These are phyloP conservation scores for Clonostachys chloroleuca DNA, from an alignment of 2,329 filamentous ascomycete species.

Conservation along the genomic window DNA sequence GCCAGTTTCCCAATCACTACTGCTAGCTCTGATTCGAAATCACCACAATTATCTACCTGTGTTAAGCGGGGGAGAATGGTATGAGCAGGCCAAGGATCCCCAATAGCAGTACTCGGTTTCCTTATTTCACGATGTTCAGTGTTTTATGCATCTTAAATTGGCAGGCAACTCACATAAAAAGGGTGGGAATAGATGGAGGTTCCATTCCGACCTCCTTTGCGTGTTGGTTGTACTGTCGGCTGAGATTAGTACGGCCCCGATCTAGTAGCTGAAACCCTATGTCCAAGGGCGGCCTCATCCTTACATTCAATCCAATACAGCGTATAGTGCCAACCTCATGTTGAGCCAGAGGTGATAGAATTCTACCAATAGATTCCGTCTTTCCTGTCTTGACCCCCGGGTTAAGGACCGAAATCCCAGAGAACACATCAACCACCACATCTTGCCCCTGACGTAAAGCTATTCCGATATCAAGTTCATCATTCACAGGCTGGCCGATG, in stretches of 20 bases:
- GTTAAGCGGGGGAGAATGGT: constrained; percentile 44
- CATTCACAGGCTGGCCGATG: constrained; percentile 51
- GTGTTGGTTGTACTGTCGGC: constrained; percentile 23
- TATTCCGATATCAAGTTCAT: constrained; percentile 49
- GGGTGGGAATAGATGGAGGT: constrained; percentile 47
- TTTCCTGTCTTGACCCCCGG: constrained; percentile 46
- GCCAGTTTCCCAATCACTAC: constrained; percentile 46
- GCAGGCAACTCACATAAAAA: constrained; percentile 39
- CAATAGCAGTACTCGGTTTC: constrained; percentile 49
- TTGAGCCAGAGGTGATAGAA: constrained; percentile 37
- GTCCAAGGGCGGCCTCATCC: constrained; percentile 13
- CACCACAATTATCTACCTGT: constrained; percentile 46
- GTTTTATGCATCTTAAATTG: too few relatives aligned
- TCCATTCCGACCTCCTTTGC: constrained; percentile 44
- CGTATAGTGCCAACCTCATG: constrained; percentile 47
- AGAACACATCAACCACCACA: constrained; percentile 51
- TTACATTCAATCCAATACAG: constrained; percentile 53
- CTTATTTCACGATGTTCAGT: constrained; percentile 3
- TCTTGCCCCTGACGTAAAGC: constrained; percentile 53
- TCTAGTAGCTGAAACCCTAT: constrained; percentile 7
- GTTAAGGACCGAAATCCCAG: constrained; percentile 52
- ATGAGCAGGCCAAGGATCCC: constrained; percentile 47
- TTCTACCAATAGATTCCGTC: constrained; percentile 34
- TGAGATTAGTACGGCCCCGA: background rate
- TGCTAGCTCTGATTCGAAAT: constrained; percentile 56